A percentile compares a stretch with the other conserved stretches of the same genome.
These are phyloP conservation scores for Aspergillus hancockii DNA, from an alignment of 495 filamentous ascomycete genomes.

Conservation along the genomic window DNA sequence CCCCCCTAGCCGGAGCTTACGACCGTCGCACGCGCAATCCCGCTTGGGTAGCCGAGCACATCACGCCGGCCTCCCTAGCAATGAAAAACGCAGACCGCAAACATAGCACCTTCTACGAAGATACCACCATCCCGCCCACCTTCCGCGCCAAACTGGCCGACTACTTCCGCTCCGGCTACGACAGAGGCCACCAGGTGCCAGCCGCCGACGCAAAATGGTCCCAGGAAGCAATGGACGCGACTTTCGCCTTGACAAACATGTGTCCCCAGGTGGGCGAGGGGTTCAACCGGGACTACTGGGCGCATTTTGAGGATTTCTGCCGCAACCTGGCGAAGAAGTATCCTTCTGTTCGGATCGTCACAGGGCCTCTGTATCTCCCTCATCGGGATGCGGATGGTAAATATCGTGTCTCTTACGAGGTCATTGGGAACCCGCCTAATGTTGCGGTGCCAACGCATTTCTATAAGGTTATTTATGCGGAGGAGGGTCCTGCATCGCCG, in stretches of 20 bases:
- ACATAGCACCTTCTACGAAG: conserved; percentile 81
- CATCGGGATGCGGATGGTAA: conserved; percentile 81
- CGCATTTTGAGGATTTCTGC: conserved; percentile 97
- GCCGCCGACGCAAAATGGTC: conserved; percentile 96
- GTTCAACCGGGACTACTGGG: conserved; percentile 99
- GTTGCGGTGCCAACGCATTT: conserved; percentile 97
- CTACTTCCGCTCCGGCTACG: conserved; percentile 86
- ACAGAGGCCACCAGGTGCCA: conserved; percentile 79
- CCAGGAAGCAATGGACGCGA: conserved; percentile 90
- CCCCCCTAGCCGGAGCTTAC: conserved; percentile 78
- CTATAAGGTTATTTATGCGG: conserved; percentile 96
- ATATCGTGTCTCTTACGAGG: conserved; percentile 93
- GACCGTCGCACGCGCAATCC: conserved; percentile 93
- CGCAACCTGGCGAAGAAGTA: conserved; percentile 77
- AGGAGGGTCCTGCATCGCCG: conserved; percentile 64
- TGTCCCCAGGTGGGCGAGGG: conserved; percentile 96
- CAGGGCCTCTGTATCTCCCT: conserved; percentile 90
- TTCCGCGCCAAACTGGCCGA: conserved; percentile 90
- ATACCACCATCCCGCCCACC: conserved; percentile 71
- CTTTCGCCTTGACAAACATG: conserved; percentile 93
- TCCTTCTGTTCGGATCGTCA: conserved; percentile 86
- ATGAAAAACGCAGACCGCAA: conserved; percentile 77
- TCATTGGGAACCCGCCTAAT: conserved; percentile 93
- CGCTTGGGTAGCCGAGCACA: conserved; percentile 95
- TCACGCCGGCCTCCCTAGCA: conserved; percentile 83